These are phyloP conservation scores for Tephrocybe sp. DNA, from an alignment of 768 basidiomycete species.

Conservation along the genomic window DNA sequence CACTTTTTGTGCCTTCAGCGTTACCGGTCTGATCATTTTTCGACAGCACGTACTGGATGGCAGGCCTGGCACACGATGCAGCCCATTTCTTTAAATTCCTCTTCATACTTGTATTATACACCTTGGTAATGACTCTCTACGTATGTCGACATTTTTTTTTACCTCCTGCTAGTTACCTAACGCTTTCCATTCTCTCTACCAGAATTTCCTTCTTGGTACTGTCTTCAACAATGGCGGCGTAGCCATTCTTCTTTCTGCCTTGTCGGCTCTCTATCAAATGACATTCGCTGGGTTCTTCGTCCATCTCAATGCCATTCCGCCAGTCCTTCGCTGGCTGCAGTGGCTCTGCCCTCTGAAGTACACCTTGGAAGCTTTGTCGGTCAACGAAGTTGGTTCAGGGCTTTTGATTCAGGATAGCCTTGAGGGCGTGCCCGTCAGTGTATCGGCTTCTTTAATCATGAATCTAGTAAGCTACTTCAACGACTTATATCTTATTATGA, in stretches of 20 bases:
- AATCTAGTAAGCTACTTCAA: constrained; percentile 50
- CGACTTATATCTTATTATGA: background rate
- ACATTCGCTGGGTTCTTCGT: constrained; percentile 93
- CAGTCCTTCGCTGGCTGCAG: constrained; percentile 90
- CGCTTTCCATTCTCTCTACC: background rate
- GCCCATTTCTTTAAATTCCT: constrained; percentile 94
- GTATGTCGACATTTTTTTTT: constrained; percentile 39
- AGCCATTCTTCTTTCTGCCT: constrained; percentile 83
- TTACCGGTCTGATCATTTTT: constrained; percentile 2
- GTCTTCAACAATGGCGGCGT: constrained; percentile 85
- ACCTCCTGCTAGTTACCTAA: background rate
- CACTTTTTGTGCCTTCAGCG: background rate
- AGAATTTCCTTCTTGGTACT: constrained; percentile 91
- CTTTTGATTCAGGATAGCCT: constrained; percentile 78
- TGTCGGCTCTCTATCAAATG: constrained; percentile 77
- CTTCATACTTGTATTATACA: constrained; percentile 83
- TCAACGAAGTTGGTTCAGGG: constrained; percentile 91
- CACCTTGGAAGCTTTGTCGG: constrained; percentile 78
- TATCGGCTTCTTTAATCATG: constrained; percentile 87
- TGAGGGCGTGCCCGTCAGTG: constrained; percentile 76
- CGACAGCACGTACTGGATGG: constrained; percentile 89
- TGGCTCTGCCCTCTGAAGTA: constrained; percentile 88
- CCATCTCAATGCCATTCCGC: constrained; percentile 79
- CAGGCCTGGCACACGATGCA: constrained; percentile 76
- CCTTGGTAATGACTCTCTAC: constrained; percentile 82